Conservation (phyloP, 2,329 filamentous ascomycete genomes). For the Trichophaea hybrida region DNA sequence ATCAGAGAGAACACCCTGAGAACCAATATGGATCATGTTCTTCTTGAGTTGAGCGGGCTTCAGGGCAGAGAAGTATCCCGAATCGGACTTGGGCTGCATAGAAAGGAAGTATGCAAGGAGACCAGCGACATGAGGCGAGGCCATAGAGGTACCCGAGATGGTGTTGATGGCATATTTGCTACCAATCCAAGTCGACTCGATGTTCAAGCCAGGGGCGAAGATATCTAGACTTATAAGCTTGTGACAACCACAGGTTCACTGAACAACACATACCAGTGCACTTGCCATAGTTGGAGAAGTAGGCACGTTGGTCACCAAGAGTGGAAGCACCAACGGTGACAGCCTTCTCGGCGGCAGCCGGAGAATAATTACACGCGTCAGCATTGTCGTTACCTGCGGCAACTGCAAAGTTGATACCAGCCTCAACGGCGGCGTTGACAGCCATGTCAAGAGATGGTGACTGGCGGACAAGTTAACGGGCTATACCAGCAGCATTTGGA, state of each 20-base stretch:
- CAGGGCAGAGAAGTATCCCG: constrained; percentile 81
- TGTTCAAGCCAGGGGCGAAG: constrained; percentile 93
- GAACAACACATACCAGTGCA: constrained; percentile 35
- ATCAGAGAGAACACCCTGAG: constrained; percentile 60
- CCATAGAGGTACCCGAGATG: constrained; percentile 99
- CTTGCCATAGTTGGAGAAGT: constrained; percentile 99
- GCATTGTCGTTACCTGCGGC: constrained; percentile 98
- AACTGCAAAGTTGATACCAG: constrained; percentile 92
- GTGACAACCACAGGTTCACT: too few relatives aligned
- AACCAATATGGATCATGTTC: constrained; percentile 70
- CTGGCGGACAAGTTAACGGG: constrained; percentile 9
- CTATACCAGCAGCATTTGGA: neutral
- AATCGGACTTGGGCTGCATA: constrained; percentile 79
- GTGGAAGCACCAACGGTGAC: constrained; percentile 93
- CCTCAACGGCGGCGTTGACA: constrained; percentile 35
- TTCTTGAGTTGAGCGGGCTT: constrained; percentile 90
- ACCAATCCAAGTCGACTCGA: constrained; percentile 96
- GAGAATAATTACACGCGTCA: constrained; percentile 98
- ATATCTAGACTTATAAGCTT: constrained; percentile 36
- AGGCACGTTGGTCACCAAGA: constrained; percentile 86
- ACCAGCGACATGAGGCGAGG: constrained; percentile 90
- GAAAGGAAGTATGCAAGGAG: constrained; percentile 96
- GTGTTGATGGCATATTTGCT: constrained; percentile 94
- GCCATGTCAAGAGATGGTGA: constrained; percentile 69
- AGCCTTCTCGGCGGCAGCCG: constrained; percentile 77